Conservation (phyloP, 805 yeast species). For the Starmerella kuoi region DNA sequence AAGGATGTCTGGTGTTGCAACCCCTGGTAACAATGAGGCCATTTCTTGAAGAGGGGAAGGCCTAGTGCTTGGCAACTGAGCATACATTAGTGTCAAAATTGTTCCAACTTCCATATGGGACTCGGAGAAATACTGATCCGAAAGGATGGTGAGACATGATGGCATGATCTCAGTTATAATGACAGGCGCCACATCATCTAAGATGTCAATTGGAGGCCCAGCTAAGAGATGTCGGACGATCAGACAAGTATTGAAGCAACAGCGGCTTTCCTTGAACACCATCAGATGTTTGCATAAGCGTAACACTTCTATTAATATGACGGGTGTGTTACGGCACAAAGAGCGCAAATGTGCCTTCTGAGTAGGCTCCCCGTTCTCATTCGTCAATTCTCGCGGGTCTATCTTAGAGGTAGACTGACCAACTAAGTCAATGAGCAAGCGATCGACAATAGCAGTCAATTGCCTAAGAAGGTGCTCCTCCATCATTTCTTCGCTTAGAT, state of each 20-base stretch:
- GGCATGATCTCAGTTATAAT: slow-evolving; percentile 56
- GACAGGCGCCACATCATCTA: slow-evolving; percentile 61
- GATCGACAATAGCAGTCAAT: slow-evolving; percentile 79
- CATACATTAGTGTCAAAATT: slow-evolving; percentile 67
- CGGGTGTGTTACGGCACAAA: slow-evolving; percentile 50
- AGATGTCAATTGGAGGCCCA: slow-evolving; percentile 42
- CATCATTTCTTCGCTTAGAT: slow-evolving; percentile 93
- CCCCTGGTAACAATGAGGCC: slow-evolving; percentile 27
- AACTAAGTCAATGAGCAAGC: slow-evolving; percentile 74
- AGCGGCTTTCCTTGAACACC: slow-evolving; percentile 75
- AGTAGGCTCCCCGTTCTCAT: slow-evolving; percentile 31
- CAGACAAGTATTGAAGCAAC: slow-evolving; percentile 80
- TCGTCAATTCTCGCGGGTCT: slow-evolving; percentile 28
- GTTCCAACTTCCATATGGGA: slow-evolving; percentile 88
- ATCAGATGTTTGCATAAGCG: slow-evolving; percentile 64
- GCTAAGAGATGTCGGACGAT: slow-evolving; percentile 58
- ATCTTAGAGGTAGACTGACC: slow-evolving; percentile 56
- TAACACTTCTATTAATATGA: slow-evolving; percentile 65
- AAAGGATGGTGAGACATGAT: slow-evolving; percentile 52
- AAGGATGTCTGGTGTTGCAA: slow-evolving; percentile 39
- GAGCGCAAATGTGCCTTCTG: slow-evolving; percentile 49
- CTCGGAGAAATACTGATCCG: slow-evolving; percentile 68
- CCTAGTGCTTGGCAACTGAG: slow-evolving; percentile 50
- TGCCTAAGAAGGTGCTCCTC: slow-evolving; percentile 91
- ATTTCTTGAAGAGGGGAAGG: slow-evolving; percentile 18